Conservation (phyloP, 352 stramenopile species). For the Pythium pectinolyticum region DNA sequence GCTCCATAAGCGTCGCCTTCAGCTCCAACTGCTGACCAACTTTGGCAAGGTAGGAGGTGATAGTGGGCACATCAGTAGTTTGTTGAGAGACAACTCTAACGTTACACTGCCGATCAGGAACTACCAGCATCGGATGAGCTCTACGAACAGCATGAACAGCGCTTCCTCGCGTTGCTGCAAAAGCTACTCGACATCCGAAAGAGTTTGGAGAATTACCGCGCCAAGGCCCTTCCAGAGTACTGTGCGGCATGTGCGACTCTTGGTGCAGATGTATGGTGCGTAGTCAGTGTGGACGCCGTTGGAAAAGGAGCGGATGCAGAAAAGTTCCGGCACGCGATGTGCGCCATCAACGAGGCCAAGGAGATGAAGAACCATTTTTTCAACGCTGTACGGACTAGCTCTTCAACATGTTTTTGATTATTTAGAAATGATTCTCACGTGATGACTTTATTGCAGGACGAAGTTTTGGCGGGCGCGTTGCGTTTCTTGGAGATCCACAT, state of each 20-base stretch:
- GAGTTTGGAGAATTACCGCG: conserved; percentile 68
- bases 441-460: conserved; percentile 37
- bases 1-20: conserved; percentile 59
- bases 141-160: conserved; percentile 72
- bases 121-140: conserved; percentile 51
- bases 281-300: conserved; percentile 64
- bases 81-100: too few relatives aligned
- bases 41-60: conserved; percentile 53
- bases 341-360: conserved; percentile 74
- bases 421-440: background rate
- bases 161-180: conserved; percentile 62
- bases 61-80: too few relatives aligned
- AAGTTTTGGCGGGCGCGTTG: conserved; percentile 55
- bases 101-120: conserved; percentile 31
- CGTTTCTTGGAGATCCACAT: conserved; percentile 76
- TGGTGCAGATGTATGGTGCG: conserved; percentile 72
- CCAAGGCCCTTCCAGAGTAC: conserved; percentile 57
- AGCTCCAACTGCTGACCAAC: conserved; percentile 51
- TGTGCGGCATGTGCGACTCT: conserved; percentile 61
- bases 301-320: conserved; percentile 63
- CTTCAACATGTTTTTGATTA: background rate
- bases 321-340: conserved; percentile 75
- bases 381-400: conserved; percentile 43
- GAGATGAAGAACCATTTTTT: conserved; percentile 76
- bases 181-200: conserved; percentile 74